Base-by-base conservation (phyloP, 2,329 filamentous ascomycete species). In the Beauveria medogensis region DNA sequence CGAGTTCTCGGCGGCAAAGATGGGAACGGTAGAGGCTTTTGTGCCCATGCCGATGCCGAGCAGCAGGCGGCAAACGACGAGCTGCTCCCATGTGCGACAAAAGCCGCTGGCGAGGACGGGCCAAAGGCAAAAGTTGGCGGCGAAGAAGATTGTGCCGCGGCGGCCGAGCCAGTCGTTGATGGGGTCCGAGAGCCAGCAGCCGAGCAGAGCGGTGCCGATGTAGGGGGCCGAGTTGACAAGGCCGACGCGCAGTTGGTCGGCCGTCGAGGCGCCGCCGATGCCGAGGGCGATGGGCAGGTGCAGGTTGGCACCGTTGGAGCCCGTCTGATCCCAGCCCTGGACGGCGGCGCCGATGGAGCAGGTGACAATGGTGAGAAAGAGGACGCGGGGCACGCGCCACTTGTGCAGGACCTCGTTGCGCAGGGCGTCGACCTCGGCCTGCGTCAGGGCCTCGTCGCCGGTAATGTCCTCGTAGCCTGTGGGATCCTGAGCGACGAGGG, bases 41-140 rank as follows among this genome's bases (percentile, higher is more conserved):
- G 87, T 80, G 30, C 89, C 89, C 76, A 92, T 91, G 1, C 88
- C 89, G 51, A 94, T 83, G 10, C 91, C 91, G 63, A 93, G 81
- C 14, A 89, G 78, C 63, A 93, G 82, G 47, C 91, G 85, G 54
- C 85, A 86, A 47, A 83, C 79, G 62, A 94, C 80, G 65, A 92
- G 82, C 67, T 90, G 83, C 70, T 78, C 80, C 89, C 89, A 93
- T 0, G 81, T 86, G 63, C 88, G 83, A 59, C 86, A 84, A 65
- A 91, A 88, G 0, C 83, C 88, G 58, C 82, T 85, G n/a, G 86
- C 88, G 64, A 92, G 83, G 2, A 88, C 84, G 2, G 88, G 79
- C 69, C 88, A 80, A 34, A 90, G 75, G 68, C 87, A 89, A 69
- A 92, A 86, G 64, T 89, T 82, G 51, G 88, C 90, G 6, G 89